These are phyloP conservation scores for Alopecurus myosuroides DNA, from an alignment of 176 grass and related monocot species.

Conservation along the genomic window DNA sequence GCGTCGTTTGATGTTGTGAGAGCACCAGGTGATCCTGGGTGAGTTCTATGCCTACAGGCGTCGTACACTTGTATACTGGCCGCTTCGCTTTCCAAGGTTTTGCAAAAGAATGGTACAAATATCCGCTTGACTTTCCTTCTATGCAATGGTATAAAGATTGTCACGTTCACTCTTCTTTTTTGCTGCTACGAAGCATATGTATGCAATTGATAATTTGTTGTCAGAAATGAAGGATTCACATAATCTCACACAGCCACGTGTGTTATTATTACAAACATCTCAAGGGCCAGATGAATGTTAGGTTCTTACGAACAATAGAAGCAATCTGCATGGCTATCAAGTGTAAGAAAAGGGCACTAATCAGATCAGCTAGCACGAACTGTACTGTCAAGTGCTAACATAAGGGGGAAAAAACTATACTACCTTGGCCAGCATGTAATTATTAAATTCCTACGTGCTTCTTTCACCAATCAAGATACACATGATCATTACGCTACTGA, in stretches of 20 bases:
- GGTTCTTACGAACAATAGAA: slow-evolving; percentile 10
- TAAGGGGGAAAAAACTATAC: neutral
- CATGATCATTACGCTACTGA: neutral
- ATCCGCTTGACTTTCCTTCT: too few relatives aligned
- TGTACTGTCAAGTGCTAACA: neutral
- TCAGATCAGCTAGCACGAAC: neutral
- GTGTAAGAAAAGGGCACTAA: neutral
- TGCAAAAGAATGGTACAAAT: too few relatives aligned
- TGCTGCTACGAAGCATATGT: neutral
- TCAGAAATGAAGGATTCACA: neutral
- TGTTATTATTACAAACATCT: neutral
- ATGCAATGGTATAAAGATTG: too few relatives aligned
- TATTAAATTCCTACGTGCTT: neutral
- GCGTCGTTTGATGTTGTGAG: too few relatives aligned
- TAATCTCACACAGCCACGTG: neutral
- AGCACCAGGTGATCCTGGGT: too few relatives aligned
- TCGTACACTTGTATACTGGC: too few relatives aligned
- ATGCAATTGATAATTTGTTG: neutral
- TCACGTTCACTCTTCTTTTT: neutral
- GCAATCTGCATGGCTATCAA: neutral
- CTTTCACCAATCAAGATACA: neutral
- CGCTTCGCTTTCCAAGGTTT: too few relatives aligned
- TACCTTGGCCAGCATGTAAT: slow-evolving; percentile 21
- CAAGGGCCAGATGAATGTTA: neutral
- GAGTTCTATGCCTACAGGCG: too few relatives aligned